Percentiles rank a stretch among this genome's conserved stretches.
Conservation (phyloP, 768 basidiomycete species). For the Agrocybe chaxingu region DNA sequence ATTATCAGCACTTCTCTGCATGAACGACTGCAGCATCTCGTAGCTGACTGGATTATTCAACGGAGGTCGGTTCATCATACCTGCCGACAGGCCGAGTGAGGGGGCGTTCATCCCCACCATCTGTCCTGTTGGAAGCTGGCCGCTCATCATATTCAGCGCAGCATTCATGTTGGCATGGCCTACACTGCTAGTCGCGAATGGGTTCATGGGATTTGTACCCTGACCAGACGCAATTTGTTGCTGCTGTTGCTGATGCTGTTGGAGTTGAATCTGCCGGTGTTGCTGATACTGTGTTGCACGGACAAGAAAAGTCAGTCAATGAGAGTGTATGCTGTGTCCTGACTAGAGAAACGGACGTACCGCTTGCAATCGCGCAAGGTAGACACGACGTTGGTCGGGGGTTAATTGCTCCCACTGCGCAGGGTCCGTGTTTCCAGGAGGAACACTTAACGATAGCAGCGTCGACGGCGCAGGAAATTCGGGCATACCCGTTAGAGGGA, state of each 20-base stretch:
- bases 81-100: conserved; percentile 7
- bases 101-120: conserved; percentile 16
- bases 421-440: conserved; percentile 9
- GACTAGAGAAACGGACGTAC: no score
- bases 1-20: conserved; percentile 31
- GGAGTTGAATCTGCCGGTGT: conserved; percentile 22
- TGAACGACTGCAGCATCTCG: conserved; percentile 42
- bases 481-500: conserved; percentile 49
- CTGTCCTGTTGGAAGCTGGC: conserved; percentile 1
- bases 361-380: no score
- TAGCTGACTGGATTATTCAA: conserved; percentile 26
- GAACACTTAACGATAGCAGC: conserved; percentile 4
- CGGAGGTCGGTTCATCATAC: conserved; percentile 5
- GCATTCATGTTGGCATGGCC: conserved; percentile 13
- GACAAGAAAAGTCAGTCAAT: conserved; percentile 2
- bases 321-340: no score
- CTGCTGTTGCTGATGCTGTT: conserved; percentile 7
- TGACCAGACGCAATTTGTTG: conserved; percentile 7
- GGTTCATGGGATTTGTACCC: no score
- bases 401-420: conserved; percentile 21
- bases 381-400: conserved; percentile 21
- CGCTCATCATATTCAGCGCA: conserved; percentile 15
- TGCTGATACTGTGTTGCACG: conserved; percentile 15
- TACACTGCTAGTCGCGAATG: no score
- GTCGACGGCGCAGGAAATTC: conserved; percentile 29